Base-by-base conservation (phyloP, 2,329 filamentous ascomycete species). In the Clonostachys sp. region DNA sequence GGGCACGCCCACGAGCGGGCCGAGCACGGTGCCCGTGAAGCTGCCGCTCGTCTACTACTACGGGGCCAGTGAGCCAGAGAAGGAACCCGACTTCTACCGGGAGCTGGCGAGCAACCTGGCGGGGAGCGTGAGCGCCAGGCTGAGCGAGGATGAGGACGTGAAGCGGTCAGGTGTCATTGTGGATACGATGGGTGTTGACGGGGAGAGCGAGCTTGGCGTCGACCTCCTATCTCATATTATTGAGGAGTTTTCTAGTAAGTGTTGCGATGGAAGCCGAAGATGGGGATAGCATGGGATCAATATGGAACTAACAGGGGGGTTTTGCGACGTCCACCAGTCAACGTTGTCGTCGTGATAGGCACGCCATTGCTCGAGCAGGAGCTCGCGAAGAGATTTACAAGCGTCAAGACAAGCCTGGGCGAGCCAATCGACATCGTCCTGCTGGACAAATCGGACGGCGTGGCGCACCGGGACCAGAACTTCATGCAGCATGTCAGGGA, bases 1-100 rank as follows among this genome's bases (percentile, higher is more conserved):
- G 10, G 89, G 81, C 55, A 91, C 89, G 56, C 91, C 92, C 0
- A 95, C 91, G 57, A 95, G 88, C 54, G 94, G 92, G 0, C 91
- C 94, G 1, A 94, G 87, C 56, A 81, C 84, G 1, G 84, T 95
- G 16, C 91, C 92, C 0, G 89, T 96, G 45, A 97, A 96, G 72
- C 75, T 96, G 57, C 94, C 94, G 6, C 71, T 99, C 46, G 90
- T 92, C 30, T 95, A 96, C 62, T 89, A 91, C 66, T 95, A 89
- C 64, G 92, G 94, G 14, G 74, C 87, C 52, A 76, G 81, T 45
- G 83, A 76, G 51, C 80, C 89, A 1, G 85, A 90, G 55, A 87
- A 90, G 44, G 87, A 90, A 51, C 75, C 80, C 1, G 78, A 74
- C 34, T 69, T 92, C 41, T 97, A 87, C 70, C 86, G 83, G 59